phyloP scores from a whole-genome alignment of 192 early-diverging fungal genomes.

The Coemansia sp. region DNA sequence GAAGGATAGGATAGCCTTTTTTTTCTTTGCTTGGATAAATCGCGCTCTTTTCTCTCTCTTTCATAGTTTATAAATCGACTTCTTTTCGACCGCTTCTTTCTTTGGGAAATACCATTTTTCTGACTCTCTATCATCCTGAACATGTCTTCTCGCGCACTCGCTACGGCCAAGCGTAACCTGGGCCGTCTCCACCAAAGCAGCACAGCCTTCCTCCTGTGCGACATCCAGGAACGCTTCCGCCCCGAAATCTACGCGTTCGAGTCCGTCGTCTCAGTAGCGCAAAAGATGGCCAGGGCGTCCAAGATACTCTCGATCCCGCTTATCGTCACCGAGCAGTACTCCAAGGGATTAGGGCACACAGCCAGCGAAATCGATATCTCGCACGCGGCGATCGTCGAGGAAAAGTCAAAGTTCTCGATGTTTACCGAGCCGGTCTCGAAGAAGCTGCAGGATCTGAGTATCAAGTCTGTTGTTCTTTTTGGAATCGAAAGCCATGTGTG shows the following conservation, averaged over 20 bases:
- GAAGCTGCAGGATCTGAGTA: conserved; percentile 52
- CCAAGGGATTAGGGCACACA: conserved; percentile 71
- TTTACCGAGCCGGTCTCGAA: conserved; percentile 58
- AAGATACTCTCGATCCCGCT: conserved; percentile 77
- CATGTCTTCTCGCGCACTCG: conserved; percentile 12
- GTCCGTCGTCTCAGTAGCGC: conserved; percentile 73
- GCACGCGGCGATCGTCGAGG: conserved; percentile 55
- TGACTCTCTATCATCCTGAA: not conserved
- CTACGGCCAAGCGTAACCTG: conserved; percentile 46
- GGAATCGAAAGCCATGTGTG: conserved; percentile 97
- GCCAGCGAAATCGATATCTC: conserved; percentile 72
- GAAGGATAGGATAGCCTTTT: too few relatives aligned
- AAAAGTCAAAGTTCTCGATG: conserved; percentile 94
- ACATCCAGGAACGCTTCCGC: conserved; percentile 84
- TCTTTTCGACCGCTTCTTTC: too few relatives aligned
- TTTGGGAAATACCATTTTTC: not conserved
- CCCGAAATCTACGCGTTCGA: conserved; percentile 77
- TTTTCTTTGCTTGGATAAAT: not conserved
- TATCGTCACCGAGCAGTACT: conserved; percentile 86
- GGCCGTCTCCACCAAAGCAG: conserved; percentile 55
- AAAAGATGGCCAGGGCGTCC: conserved; percentile 80
- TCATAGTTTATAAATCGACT: too few relatives aligned
- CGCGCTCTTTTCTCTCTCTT: too few relatives aligned
- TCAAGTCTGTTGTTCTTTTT: conserved; percentile 75
- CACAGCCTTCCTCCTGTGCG: conserved; percentile 90